These are phyloP conservation scores for Aspergillus sp. DNA, from an alignment of 2,329 filamentous ascomycete species.

Conservation along the genomic window DNA sequence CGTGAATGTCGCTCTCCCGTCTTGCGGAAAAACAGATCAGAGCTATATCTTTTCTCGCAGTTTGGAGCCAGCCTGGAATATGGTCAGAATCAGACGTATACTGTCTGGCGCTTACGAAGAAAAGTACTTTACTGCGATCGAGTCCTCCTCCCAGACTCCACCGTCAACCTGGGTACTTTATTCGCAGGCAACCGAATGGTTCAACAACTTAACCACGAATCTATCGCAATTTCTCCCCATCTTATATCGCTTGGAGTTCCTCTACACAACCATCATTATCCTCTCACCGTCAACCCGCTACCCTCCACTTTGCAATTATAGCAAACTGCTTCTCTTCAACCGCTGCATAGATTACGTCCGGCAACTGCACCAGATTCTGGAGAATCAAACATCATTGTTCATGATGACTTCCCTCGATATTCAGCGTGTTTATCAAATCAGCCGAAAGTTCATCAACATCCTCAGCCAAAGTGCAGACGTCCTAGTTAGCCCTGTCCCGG, in stretches of 20 bases:
- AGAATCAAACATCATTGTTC: slow-evolving; percentile 58
- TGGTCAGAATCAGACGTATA: slow-evolving; percentile 80
- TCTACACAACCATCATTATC: slow-evolving; percentile 89
- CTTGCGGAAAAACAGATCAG: slow-evolving; percentile 43
- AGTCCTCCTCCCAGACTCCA: slow-evolving; percentile 66
- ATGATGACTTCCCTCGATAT: slow-evolving; percentile 88
- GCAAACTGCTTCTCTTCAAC: slow-evolving; percentile 80
- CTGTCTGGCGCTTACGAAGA: slow-evolving; percentile 90
- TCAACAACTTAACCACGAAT: slow-evolving; percentile 67
- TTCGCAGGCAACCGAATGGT: slow-evolving; percentile 71
- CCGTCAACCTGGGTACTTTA: slow-evolving; percentile 41
- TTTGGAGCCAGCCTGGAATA: slow-evolving; percentile 69
- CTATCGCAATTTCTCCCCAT: slow-evolving; percentile 66
- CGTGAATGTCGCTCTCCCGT: slow-evolving; percentile 74
- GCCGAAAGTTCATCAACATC: slow-evolving; percentile 57
- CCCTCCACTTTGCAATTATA: slow-evolving; percentile 70
- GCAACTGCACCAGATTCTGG: slow-evolving; percentile 67
- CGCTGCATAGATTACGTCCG: slow-evolving; percentile 80
- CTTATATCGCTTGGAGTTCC: slow-evolving; percentile 81
- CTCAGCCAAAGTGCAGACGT: slow-evolving; percentile 55
- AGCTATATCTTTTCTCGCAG: slow-evolving; percentile 53
- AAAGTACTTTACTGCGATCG: slow-evolving; percentile 75
- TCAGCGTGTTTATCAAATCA: slow-evolving; percentile 74
- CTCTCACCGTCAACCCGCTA: slow-evolving; percentile 76
- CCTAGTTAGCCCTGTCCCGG: slow-evolving; percentile 35